Conservation (phyloP, 1,139 yeast species). For the Lodderomyces parapsilosis region DNA sequence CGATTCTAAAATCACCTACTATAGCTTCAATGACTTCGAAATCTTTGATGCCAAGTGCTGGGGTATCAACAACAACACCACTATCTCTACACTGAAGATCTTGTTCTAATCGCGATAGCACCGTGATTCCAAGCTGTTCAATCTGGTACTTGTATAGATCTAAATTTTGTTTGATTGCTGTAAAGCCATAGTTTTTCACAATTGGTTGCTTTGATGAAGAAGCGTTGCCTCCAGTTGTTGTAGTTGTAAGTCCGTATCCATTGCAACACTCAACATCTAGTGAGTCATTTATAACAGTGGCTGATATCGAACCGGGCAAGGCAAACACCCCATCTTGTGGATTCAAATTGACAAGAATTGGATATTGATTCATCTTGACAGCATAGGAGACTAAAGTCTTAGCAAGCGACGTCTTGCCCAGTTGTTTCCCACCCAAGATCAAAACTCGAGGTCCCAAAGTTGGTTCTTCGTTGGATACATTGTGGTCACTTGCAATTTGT, state of each 20-base stretch:
- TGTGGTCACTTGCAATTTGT: constrained; percentile 29
- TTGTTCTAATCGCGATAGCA: constrained; percentile 54
- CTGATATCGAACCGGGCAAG: constrained; percentile 83
- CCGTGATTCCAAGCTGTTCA: constrained; percentile 58
- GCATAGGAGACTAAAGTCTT: constrained; percentile 77
- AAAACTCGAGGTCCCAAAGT: constrained; percentile 63
- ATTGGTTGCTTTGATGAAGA: constrained; percentile 90
- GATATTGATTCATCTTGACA: constrained; percentile 61
- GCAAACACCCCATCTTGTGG: constrained; percentile 78
- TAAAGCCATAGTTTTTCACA: constrained; percentile 78
- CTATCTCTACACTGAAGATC: constrained; percentile 50
- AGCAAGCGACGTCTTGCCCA: constrained; percentile 78
- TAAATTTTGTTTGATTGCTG: constrained; percentile 55
- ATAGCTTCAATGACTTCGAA: constrained; percentile 57
- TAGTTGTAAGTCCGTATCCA: constrained; percentile 80
- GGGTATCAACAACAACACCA: constrained; percentile 83
- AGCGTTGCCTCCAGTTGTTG: constrained; percentile 81
- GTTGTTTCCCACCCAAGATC: constrained; percentile 66
- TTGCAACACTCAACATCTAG: constrained; percentile 70
- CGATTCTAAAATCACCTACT: constrained; percentile 60
- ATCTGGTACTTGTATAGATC: constrained; percentile 58
- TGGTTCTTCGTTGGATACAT: constrained; percentile 18
- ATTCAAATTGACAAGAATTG: constrained; percentile 76
- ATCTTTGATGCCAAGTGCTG: constrained; percentile 54
- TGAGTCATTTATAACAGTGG: constrained; percentile 78